Evolutionary conservation across 2,329 filamentous ascomycete genomes (phyloP).

Genomic region (Botrytis tulipae): DNA sequence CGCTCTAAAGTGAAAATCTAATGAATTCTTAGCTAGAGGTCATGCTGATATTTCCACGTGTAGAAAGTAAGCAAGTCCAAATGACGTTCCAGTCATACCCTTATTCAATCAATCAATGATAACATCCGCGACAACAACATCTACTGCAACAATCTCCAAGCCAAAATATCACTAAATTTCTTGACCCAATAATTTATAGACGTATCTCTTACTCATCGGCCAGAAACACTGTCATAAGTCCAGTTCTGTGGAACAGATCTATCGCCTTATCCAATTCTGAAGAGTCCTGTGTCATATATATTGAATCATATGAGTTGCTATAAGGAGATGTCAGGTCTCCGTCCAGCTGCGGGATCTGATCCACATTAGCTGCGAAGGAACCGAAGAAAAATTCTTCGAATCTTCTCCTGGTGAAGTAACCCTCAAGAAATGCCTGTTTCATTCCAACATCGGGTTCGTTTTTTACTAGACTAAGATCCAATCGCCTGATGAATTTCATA

Average conservation of each 20-base stretch:
- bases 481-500: rapidly evolving
- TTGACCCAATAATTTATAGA: too few species aligned
- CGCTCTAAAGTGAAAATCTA: background rate
- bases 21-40: background rate
- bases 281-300: background rate
- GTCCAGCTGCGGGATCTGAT: too few species aligned
- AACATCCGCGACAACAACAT: background rate
- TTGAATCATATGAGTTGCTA: background rate
- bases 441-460: background rate
- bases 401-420: background rate
- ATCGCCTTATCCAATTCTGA: rapidly evolving
- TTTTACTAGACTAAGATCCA: too few species aligned
- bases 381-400: background rate
- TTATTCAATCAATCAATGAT: background rate
- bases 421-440: too few species aligned
- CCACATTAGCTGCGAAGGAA: rapidly evolving
- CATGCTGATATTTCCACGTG: background rate
- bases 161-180: too few species aligned
- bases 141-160: background rate
- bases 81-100: background rate
- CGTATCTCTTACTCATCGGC: too few species aligned
- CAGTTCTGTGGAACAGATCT: too few species aligned
- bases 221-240: rapidly evolving
- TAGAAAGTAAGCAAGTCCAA: background rate
- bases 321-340: background rate